Evolutionary conservation across 2,329 filamentous ascomycete genomes (phyloP).

Genomic region (Fusarium drepaniforme): DNA sequence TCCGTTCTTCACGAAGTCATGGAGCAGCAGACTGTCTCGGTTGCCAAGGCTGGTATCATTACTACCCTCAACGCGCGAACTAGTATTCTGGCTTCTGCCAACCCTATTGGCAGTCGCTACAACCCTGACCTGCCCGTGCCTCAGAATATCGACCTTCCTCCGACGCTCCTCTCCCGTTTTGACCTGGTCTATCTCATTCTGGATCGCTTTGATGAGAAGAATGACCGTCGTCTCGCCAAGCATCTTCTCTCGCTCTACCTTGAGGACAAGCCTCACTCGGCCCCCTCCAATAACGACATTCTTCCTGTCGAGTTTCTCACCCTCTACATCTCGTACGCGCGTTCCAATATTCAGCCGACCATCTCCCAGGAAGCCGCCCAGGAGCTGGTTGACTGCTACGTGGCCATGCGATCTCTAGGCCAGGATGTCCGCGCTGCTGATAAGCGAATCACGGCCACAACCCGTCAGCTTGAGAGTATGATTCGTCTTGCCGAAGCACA

Average conservation of each 20-base stretch:
- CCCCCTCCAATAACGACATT: constrained; percentile 79
- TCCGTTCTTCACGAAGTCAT: constrained; percentile 90
- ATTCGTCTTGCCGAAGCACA: constrained; percentile 96
- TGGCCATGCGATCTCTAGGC: constrained; percentile 94
- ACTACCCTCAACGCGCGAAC: constrained; percentile 97
- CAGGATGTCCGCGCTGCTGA: constrained; percentile 88
- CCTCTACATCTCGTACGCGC: constrained; percentile 96
- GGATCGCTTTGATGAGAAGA: constrained; percentile 91
- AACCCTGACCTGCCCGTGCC: constrained; percentile 96
- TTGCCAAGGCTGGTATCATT: constrained; percentile 93
- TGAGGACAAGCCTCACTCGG: constrained; percentile 92
- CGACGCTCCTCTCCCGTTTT: constrained; percentile 94
- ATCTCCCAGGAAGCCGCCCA: constrained; percentile 85
- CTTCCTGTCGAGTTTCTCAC: constrained; percentile 96
- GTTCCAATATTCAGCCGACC: constrained; percentile 84
- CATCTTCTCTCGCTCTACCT: constrained; percentile 97
- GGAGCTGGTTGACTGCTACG: constrained; percentile 88
- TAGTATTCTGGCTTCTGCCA: constrained; percentile 95
- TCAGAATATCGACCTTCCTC: constrained; percentile 97
- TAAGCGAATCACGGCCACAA: constrained; percentile 97
- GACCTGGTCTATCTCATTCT: constrained; percentile 97
- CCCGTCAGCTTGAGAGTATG: constrained; percentile 97
- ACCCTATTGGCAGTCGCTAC: constrained; percentile 98
- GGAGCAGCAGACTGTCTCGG: constrained; percentile 89
- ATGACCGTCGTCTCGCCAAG: constrained; percentile 88